phyloP scores from a whole-genome alignment of 106 monocot species.

The Triglochin maritima region DNA sequence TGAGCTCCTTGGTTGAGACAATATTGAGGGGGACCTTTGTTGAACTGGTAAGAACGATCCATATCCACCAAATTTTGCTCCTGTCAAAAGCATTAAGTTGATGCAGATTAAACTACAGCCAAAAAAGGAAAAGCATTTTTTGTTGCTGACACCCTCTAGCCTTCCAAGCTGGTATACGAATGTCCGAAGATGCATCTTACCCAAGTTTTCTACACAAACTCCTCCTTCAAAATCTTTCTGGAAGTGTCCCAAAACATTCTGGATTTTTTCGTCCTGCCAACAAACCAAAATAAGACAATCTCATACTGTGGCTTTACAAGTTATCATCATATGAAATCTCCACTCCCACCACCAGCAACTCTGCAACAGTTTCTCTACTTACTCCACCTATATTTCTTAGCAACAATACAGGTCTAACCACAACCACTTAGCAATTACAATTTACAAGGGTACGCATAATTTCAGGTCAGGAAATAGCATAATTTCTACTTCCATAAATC shows the following conservation, averaged over 20 bases:
- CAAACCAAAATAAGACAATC: not conserved
- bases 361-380: no score
- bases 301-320: not conserved
- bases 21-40: slow-evolving; percentile 6
- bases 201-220: slow-evolving; percentile 23
- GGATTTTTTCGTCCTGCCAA: slow-evolving; percentile 21
- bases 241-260: slow-evolving; percentile 24
- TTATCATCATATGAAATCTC: not conserved
- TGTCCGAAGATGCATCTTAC: not conserved
- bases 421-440: no score
- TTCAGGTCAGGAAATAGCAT: no score
- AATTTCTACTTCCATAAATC: no score
- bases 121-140: not conserved
- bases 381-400: no score
- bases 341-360: not conserved
- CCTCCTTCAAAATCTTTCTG: slow-evolving; percentile 31
- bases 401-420: no score
- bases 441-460: no score
- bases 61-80: slow-evolving; percentile 20
- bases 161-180: not conserved
- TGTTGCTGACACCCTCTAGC: not conserved
- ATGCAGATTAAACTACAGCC: not conserved
- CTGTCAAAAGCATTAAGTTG: not conserved
- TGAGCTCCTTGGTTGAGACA: slow-evolving; percentile 9
- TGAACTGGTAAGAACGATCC: slow-evolving; percentile 15